phyloP scores from a whole-genome alignment of 2,329 filamentous ascomycete species.

The Colletotrichum sp. region DNA sequence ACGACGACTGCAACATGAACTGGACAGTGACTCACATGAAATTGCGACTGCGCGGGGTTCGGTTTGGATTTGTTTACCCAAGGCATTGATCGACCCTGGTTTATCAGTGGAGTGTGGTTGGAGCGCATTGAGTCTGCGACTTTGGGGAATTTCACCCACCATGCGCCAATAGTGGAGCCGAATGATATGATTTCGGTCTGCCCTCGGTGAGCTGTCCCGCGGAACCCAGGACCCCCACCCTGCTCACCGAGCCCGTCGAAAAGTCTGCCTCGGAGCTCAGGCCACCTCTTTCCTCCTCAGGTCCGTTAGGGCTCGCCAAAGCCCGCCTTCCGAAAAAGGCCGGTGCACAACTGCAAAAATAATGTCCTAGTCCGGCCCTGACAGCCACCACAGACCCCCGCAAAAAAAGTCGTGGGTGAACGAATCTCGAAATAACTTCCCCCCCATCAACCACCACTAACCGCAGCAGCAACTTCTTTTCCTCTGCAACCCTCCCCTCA shows the following conservation, averaged over 20 bases:
- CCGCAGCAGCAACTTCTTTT: constrained; percentile 12
- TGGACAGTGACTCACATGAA: background rate
- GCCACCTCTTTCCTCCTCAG: constrained; percentile 1
- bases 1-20: background rate
- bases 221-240: background rate
- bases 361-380: constrained; percentile 8
- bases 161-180: background rate
- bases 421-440: constrained; percentile 21
- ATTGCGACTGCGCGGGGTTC: background rate
- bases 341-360: constrained; percentile 27
- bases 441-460: constrained; percentile 20
- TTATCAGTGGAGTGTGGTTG: background rate
- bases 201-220: background rate
- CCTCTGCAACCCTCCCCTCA: background rate
- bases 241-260: background rate
- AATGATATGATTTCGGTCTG: background rate
- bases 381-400: constrained; percentile 18
- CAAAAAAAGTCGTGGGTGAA: constrained; percentile 20
- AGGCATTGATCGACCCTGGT: background rate
- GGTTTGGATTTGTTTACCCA: background rate
- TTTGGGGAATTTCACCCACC: background rate
- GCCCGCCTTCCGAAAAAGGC: background rate
- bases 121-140: background rate
- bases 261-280: constrained; percentile 23
- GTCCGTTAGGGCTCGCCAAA: constrained; percentile 34